Percentiles rank a stretch among this genome's conserved stretches.
Evolutionary conservation across 495 filamentous ascomycete species (phyloP).

Genomic region (Podospora australis): DNA sequence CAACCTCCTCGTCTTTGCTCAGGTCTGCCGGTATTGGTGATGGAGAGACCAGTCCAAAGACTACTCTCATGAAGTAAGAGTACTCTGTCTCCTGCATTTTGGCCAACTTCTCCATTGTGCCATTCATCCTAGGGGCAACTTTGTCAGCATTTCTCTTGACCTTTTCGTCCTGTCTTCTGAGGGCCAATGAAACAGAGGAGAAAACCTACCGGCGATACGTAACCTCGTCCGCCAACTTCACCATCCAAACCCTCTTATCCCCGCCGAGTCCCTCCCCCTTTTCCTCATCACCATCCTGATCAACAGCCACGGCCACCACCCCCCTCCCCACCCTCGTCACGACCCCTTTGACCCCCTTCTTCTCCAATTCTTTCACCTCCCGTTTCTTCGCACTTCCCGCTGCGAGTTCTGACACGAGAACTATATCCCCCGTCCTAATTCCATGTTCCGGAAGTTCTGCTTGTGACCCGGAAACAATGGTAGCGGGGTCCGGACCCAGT

Average conservation of each 20-base stretch:
- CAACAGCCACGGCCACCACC: slow-evolving; percentile 65
- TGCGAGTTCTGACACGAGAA: slow-evolving; percentile 70
- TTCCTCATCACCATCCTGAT: slow-evolving; percentile 50
- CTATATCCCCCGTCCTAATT: slow-evolving; percentile 80
- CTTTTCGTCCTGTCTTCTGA: neutral
- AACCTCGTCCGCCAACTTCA: slow-evolving; percentile 94
- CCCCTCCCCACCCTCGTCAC: slow-evolving; percentile 61
- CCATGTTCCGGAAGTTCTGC: slow-evolving; percentile 69
- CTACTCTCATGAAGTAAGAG: slow-evolving; percentile 67
- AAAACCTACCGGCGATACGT: slow-evolving; percentile 66
- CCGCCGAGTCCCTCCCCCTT: slow-evolving; percentile 57
- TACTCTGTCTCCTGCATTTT: slow-evolving; percentile 66
- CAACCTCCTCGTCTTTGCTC: slow-evolving; percentile 31
- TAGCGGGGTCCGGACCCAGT: slow-evolving; percentile 66
- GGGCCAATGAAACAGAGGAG: neutral
- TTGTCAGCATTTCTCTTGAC: no score
- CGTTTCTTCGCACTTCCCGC: slow-evolving; percentile 64
- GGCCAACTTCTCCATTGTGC: slow-evolving; percentile 72
- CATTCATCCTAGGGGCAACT: slow-evolving; percentile 72
- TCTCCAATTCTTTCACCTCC: slow-evolving; percentile 57
- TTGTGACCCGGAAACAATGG: slow-evolving; percentile 24
- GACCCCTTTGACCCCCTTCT: slow-evolving; percentile 69
- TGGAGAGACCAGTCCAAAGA: slow-evolving; percentile 67
- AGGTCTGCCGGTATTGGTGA: slow-evolving; percentile 47
- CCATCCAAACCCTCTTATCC: slow-evolving; percentile 56